Percentiles rank a stretch among this genome's conserved stretches.
Conservation (phyloP, 805 yeast genomes). For the Brettanomyces custersianus region DNA sequence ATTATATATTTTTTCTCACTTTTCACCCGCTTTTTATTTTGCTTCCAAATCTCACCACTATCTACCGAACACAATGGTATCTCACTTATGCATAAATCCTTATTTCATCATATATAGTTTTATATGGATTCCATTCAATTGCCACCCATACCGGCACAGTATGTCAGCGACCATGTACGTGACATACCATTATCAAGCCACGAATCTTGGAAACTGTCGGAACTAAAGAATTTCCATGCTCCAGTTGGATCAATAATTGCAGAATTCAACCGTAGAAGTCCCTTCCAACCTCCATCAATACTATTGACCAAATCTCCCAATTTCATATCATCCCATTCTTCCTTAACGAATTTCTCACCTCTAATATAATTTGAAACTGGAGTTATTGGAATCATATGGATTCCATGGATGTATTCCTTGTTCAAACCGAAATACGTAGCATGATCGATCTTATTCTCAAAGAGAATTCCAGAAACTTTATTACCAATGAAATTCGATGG, state of each 20-base stretch:
- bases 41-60: no score
- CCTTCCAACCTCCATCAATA: conserved; percentile 57
- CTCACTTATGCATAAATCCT: no score
- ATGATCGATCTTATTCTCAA: conserved; percentile 66
- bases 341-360: conserved; percentile 36
- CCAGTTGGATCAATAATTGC: conserved; percentile 34
- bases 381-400: conserved; percentile 69
- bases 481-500: conserved; percentile 46
- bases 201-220: conserved; percentile 21
- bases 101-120: no score
- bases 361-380: conserved; percentile 53
- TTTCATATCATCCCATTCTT: conserved; percentile 32
- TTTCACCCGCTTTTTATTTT: no score
- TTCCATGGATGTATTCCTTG: conserved; percentile 63
- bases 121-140: no score
- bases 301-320: conserved; percentile 27
- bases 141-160: conserved; percentile 39
- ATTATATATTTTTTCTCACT: no score
- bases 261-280: conserved; percentile 37
- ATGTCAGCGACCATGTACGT: conserved; percentile 53
- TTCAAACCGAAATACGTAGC: conserved; percentile 62
- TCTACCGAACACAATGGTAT: no score
- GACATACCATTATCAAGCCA: conserved; percentile 57
- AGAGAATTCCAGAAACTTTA: conserved; percentile 59
- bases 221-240: conserved; percentile 35